Conservation (phyloP, 2,329 filamentous ascomycete genomes). For the Alternaria sp. region DNA sequence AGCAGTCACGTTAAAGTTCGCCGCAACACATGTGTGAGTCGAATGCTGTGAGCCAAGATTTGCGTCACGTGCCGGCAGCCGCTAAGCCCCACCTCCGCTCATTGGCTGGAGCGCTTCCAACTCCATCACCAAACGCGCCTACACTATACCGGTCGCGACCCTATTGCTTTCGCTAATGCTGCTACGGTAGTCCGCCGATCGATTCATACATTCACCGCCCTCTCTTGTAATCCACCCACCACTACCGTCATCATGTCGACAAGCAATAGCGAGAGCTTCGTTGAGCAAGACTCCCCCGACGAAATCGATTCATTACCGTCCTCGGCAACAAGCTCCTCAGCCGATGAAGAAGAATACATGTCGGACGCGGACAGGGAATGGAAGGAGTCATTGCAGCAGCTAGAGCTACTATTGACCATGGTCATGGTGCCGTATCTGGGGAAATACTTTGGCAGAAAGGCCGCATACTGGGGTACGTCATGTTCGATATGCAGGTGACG, state of each 20-base stretch:
- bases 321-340: conserved; percentile 60
- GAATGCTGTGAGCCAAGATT: conserved; percentile 30
- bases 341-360: conserved; percentile 66
- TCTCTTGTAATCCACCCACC: not conserved
- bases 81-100: conserved; percentile 37
- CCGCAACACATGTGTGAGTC: conserved; percentile 30
- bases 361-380: conserved; percentile 94
- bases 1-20: conserved; percentile 16
- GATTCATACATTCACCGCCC: not conserved
- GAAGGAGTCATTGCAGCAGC: conserved; percentile 91
- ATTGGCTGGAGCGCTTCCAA: conserved; percentile 37
- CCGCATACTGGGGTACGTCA: conserved; percentile 91
- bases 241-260: conserved; percentile 44
- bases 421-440: conserved; percentile 91
- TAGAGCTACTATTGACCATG: conserved; percentile 93
- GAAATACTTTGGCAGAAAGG: conserved; percentile 93
- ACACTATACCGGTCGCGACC: conserved; percentile 12
- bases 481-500: not conserved
- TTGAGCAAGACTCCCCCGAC: conserved; percentile 51
- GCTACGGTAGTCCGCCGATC: conserved; percentile 26
- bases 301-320: conserved; percentile 62
- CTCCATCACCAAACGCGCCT: conserved; percentile 29
- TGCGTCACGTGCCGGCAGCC: conserved; percentile 23
- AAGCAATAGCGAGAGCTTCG: conserved; percentile 50
- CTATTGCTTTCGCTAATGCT: conserved; percentile 27